Evolutionary conservation across 495 filamentous ascomycete genomes (phyloP).

Genomic region (Cudoniella acicularis): DNA sequence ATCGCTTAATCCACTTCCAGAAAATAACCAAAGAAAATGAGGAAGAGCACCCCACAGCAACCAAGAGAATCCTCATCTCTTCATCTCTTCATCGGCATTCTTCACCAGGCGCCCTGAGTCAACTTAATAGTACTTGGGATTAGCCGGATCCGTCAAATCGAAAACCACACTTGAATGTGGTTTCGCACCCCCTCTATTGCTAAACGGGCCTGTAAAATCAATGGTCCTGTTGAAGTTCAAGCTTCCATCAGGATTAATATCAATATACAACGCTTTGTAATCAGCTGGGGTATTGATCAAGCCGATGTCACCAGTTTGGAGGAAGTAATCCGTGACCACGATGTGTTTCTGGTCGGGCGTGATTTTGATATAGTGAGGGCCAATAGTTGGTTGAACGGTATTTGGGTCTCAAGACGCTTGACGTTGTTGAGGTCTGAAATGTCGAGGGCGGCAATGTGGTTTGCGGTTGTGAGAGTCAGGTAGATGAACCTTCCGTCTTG

Average conservation of each 20-base stretch:
- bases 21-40: too few relatives aligned
- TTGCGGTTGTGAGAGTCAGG: conserved; percentile 57
- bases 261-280: conserved; percentile 60
- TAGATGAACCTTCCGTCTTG: conserved; percentile 56
- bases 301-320: conserved; percentile 58
- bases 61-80: background rate
- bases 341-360: conserved; percentile 61
- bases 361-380: conserved; percentile 63
- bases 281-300: conserved; percentile 61
- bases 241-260: conserved; percentile 50
- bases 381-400: conserved; percentile 54
- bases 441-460: conserved; percentile 62
- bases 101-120: background rate
- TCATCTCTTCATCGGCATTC: background rate
- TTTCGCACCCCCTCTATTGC: conserved; percentile 52
- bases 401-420: conserved; percentile 58
- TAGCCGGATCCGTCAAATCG: conserved; percentile 50
- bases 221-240: conserved; percentile 56
- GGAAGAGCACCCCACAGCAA: too few relatives aligned
- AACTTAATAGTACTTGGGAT: conserved; percentile 39
- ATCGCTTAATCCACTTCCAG: background rate
- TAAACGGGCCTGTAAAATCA: conserved; percentile 50
- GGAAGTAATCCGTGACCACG: conserved; percentile 62
- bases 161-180: conserved; percentile 58
- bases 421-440: conserved; percentile 57